These are phyloP conservation scores for Arachis hypogaea DNA, from an alignment of 306 rosid genomes.

Conservation along the genomic window DNA sequence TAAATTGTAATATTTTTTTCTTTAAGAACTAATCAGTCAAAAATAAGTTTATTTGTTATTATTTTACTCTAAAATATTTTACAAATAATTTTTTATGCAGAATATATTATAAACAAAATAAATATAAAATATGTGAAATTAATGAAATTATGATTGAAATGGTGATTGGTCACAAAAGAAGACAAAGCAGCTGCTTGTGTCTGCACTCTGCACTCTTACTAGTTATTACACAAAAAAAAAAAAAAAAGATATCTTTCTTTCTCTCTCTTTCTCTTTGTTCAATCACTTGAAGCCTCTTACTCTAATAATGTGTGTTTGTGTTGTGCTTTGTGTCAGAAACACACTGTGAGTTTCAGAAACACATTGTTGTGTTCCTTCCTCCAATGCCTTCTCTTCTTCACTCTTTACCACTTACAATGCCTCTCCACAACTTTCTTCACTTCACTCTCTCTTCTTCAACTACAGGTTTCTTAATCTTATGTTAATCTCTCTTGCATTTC, in stretches of 20 bases:
- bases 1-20: too few relatives aligned
- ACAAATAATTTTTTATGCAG: too few relatives aligned
- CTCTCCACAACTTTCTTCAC: constrained; percentile 32
- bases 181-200: constrained; percentile 41
- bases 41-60: too few relatives aligned
- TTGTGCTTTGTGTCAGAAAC: constrained; percentile 46
- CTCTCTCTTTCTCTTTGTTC: too few relatives aligned
- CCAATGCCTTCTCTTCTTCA: constrained; percentile 35
- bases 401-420: constrained; percentile 38
- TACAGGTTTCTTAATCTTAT: constrained; percentile 47
- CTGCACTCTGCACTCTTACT: constrained; percentile 41
- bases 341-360: constrained; percentile 58
- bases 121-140: too few relatives aligned
- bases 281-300: too few relatives aligned
- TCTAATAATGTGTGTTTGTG: too few relatives aligned
- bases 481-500: constrained; percentile 30
- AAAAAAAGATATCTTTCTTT: too few relatives aligned
- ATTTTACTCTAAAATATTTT: too few relatives aligned
- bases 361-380: constrained; percentile 48
- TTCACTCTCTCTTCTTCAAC: constrained; percentile 40
- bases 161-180: constrained; percentile 40
- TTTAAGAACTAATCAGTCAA: too few relatives aligned
- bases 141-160: not conserved
- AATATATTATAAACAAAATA: too few relatives aligned
- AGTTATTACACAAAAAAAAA: not conserved